Evolutionary conservation across 139 green algal genomes (phyloP), one percentile per base, ranked within the genome.

Genomic region (Coelastrella sp.): DNA sequence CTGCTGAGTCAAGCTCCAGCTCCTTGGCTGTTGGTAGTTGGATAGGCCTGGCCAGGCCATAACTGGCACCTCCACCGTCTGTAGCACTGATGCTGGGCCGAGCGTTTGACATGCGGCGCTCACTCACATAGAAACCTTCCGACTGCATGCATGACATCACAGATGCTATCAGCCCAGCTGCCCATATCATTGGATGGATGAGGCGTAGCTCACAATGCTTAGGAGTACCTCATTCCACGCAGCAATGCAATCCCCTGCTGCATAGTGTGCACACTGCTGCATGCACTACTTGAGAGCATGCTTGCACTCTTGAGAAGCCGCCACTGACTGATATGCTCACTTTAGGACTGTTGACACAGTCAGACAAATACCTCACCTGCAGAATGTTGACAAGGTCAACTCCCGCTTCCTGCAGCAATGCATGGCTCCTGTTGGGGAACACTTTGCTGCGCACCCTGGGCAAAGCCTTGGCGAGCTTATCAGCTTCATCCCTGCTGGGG

Each of bases 391-490:
- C 84, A 76, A 99, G 87, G 79, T 97, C 91, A 10, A 98, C 86
- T n/a, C 94, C 94, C 0, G 91, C 93, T 91, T 99, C 95, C 93
- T 97, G 94, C 85, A 99, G 93, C 92, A 98, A 83, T 1, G 96
- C 96, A 91, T 99, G 97, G 68, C 93, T 95, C 64, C 92, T 75
- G 10, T 93, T 92, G 79, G 56, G 23, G 80, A 96, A 66, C 68
- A 93, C 32, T 5, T 58, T 11, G 8, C 92, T 82, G 4, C 85
- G 82, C 64, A 87, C 93, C 8, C 96, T 87, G 0, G 94, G 94
- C 89, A 98, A 74, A 57, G 78, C 73, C 14, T 87, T 86, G 71
- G 90, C 59, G 71, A 97, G 92, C 47, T 95, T 87, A 4, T 91
- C 85, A 3, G 91, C 95, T 90, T 98, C 96, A 0, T 92, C 65